Percentiles rank a stretch among this genome's conserved stretches.
These are phyloP conservation scores for Colletotrichum kahawae DNA, from an alignment of 2,329 filamentous ascomycete genomes.

Conservation along the genomic window DNA sequence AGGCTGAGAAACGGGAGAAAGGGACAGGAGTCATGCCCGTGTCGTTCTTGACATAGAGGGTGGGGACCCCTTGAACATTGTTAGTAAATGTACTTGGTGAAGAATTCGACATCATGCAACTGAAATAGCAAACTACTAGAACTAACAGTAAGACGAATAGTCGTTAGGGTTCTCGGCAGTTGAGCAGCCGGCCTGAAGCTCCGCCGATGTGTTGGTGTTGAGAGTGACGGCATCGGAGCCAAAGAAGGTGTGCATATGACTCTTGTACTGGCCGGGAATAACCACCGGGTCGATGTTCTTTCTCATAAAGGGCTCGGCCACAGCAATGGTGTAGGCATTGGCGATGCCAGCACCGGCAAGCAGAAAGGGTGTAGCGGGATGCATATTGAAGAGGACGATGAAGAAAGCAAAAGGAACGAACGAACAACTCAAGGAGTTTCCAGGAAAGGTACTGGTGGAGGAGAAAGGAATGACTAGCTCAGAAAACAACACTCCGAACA, in stretches of 20 bases:
- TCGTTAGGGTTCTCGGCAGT: slow-evolving; percentile 52
- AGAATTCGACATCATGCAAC: background rate
- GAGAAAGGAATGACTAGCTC: background rate
- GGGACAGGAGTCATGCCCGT: slow-evolving; percentile 36
- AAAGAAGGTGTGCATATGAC: slow-evolving; percentile 40
- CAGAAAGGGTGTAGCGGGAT: background rate
- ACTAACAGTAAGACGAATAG: slow-evolving; percentile 46
- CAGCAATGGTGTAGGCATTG: slow-evolving; percentile 28
- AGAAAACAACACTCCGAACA: background rate
- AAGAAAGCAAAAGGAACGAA: background rate
- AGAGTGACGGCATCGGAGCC: slow-evolving; percentile 37
- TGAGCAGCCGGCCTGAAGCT: slow-evolving; percentile 48
- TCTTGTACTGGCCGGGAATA: slow-evolving; percentile 33
- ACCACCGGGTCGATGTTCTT: slow-evolving; percentile 39
- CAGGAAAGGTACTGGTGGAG: background rate
- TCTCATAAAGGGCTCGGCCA: slow-evolving; percentile 30
- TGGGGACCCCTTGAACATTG: slow-evolving; percentile 37
- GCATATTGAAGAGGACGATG: background rate
- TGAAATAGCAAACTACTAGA: rapidly evolving
- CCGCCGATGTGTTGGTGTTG: slow-evolving; percentile 28
- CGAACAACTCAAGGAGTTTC: background rate
- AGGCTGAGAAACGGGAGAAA: slow-evolving; percentile 46
- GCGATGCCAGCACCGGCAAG: slow-evolving; percentile 19
- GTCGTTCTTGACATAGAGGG: slow-evolving; percentile 39
- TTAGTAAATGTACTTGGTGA: background rate